These are phyloP conservation scores for Aspergillus bridgeri DNA, from an alignment of 495 filamentous ascomycete species.

Conservation along the genomic window DNA sequence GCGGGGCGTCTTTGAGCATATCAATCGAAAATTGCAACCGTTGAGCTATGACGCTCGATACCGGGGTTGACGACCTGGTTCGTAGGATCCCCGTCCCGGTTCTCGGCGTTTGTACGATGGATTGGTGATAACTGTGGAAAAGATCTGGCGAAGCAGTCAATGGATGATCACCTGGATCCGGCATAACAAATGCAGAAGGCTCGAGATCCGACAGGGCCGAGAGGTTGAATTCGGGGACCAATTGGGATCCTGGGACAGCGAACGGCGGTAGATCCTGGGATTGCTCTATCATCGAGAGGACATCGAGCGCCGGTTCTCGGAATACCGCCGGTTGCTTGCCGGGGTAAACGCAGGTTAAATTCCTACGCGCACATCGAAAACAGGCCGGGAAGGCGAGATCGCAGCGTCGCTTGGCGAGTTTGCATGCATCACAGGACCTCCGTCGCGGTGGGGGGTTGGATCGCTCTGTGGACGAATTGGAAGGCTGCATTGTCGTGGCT, in stretches of 20 bases:
- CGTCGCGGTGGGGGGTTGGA: constrained; percentile 37
- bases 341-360: constrained; percentile 44
- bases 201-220: background rate
- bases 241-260: background rate
- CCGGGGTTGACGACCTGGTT: constrained; percentile 7
- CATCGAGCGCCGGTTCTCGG: constrained; percentile 6
- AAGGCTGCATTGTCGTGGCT: background rate
- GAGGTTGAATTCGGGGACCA: constrained; percentile 1
- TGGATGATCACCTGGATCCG: background rate
- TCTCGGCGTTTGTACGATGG: background rate
- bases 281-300: constrained; percentile 4
- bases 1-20: constrained; percentile 35
- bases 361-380: constrained; percentile 41
- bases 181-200: background rate
- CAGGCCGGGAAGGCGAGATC: constrained; percentile 47
- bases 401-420: constrained; percentile 51
- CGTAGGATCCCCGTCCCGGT: constrained; percentile 7
- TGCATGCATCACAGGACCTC: constrained; percentile 53
- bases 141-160: background rate
- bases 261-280: background rate
- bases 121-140: background rate
- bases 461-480: constrained; percentile 7
- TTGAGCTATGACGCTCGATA: constrained; percentile 24
- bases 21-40: constrained; percentile 46
- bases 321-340: constrained; percentile 15